Percentiles rank a stretch among this genome's conserved stretches.
Evolutionary conservation across 352 stramenopile species (phyloP).

Genomic region (Phytophthora pseudosyringae): DNA sequence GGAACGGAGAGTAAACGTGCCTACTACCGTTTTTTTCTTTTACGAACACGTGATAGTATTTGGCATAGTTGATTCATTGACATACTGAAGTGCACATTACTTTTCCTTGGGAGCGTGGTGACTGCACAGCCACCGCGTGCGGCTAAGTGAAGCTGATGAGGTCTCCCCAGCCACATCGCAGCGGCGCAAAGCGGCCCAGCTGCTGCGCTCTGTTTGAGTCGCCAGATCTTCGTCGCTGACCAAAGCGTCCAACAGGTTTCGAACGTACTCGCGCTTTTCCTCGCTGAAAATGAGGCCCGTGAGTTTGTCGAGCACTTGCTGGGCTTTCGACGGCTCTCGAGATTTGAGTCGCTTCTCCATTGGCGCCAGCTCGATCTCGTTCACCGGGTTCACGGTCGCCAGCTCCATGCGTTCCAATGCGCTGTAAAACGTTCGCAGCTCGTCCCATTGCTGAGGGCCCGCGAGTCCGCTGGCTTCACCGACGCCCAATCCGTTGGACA

Average conservation of each 20-base stretch:
- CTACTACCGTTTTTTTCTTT: too few relatives aligned
- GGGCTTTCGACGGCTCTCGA: slow-evolving; percentile 38
- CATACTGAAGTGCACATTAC: slow-evolving; percentile 14
- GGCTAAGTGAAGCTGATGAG: slow-evolving; percentile 15
- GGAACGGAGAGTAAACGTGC: neutral
- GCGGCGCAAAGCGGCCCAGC: slow-evolving; percentile 50
- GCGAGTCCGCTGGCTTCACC: slow-evolving; percentile 47
- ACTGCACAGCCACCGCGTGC: slow-evolving; percentile 59
- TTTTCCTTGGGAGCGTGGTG: slow-evolving; percentile 31
- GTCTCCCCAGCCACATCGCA: slow-evolving; percentile 36
- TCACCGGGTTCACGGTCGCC: slow-evolving; percentile 58
- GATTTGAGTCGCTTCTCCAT: slow-evolving; percentile 55
- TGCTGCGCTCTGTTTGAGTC: slow-evolving; percentile 22
- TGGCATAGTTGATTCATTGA: slow-evolving; percentile 5
- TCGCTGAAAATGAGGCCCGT: slow-evolving; percentile 60
- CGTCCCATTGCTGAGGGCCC: slow-evolving; percentile 51
- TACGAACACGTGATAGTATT: neutral
- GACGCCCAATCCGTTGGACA: slow-evolving; percentile 43
- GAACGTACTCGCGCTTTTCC: slow-evolving; percentile 68
- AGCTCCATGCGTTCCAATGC: slow-evolving; percentile 63
- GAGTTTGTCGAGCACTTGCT: slow-evolving; percentile 62
- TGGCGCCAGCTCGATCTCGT: slow-evolving; percentile 55
- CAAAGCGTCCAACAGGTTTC: slow-evolving; percentile 61
- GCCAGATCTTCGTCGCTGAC: slow-evolving; percentile 33
- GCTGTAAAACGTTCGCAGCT: slow-evolving; percentile 63